phyloP scores from a whole-genome alignment of 768 basidiomycete genomes.

The Harrya chromipes region DNA sequence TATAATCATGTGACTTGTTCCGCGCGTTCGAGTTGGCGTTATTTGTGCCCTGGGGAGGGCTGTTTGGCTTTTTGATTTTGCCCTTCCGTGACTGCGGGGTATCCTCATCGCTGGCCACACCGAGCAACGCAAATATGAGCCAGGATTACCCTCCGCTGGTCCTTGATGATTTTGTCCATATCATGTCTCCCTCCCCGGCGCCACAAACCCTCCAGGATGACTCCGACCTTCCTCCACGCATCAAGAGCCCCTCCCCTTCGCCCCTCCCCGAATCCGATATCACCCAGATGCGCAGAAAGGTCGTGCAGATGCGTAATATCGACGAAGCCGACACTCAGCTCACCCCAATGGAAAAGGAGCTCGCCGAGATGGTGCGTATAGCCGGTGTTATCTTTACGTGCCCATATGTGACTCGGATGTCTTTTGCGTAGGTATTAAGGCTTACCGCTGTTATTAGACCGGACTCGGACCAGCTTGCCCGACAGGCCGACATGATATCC shows the following conservation, averaged over 20 bases:
- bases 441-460: conserved; percentile 43
- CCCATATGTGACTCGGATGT: conserved; percentile 1
- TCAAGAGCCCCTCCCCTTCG: conserved; percentile 31
- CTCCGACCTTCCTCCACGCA: conserved; percentile 17
- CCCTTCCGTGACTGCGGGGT: conserved; percentile 9
- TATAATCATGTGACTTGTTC: conserved; percentile 31
- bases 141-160: conserved; percentile 41
- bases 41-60: conserved; percentile 16
- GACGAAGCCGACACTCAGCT: conserved; percentile 24
- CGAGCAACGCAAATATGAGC: conserved; percentile 22
- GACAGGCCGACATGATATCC: conserved; percentile 63
- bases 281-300: conserved; percentile 44
- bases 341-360: conserved; percentile 46
- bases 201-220: conserved; percentile 24
- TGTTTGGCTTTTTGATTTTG: conserved; percentile 34
- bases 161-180: conserved; percentile 55
- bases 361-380: conserved; percentile 53
- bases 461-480: conserved; percentile 45
- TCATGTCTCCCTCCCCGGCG: conserved; percentile 50
- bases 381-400: conserved; percentile 7
- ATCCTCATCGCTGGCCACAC: conserved; percentile 8
- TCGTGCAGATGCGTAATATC: conserved; percentile 41
- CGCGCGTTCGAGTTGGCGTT: conserved; percentile 38
- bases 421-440: conserved; percentile 42
- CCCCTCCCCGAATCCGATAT: conserved; percentile 48